phyloP scores from a whole-genome alignment of 495 filamentous ascomycete genomes.

The Bryoglossum gracile region DNA sequence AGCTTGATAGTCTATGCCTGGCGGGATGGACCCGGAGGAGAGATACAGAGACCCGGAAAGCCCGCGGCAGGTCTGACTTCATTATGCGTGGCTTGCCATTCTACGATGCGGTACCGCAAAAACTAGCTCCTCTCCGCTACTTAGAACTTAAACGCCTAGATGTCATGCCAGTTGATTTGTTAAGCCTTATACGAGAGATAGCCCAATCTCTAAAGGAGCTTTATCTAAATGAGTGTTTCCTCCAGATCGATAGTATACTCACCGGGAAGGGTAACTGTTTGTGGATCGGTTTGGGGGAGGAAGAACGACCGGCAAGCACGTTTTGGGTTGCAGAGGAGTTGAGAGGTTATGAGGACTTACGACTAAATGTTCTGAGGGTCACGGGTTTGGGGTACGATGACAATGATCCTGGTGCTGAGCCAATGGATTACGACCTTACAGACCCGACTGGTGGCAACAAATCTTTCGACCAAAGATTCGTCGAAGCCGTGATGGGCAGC shows the following conservation, averaged over 20 bases:
- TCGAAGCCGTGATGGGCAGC: slow-evolving; percentile 19
- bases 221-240: slow-evolving; percentile 23
- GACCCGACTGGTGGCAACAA: slow-evolving; percentile 12
- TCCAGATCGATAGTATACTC: slow-evolving; percentile 11
- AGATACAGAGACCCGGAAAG: slow-evolving; percentile 12
- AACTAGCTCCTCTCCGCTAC: slow-evolving; percentile 13
- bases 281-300: slow-evolving; percentile 21
- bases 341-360: slow-evolving; percentile 10
- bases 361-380: slow-evolving; percentile 20
- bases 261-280: slow-evolving; percentile 1
- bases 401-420: slow-evolving; percentile 5
- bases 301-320: background rate
- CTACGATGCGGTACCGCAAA: background rate
- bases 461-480: slow-evolving; percentile 24
- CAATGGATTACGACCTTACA: slow-evolving; percentile 16
- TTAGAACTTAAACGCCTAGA: slow-evolving; percentile 24
- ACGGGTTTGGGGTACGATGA: slow-evolving; percentile 25
- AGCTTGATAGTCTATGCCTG: slow-evolving; percentile 22
- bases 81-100: slow-evolving; percentile 17
- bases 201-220: slow-evolving; percentile 20
- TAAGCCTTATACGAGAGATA: slow-evolving; percentile 14
- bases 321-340: slow-evolving; percentile 21
- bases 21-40: slow-evolving; percentile 24
- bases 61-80: slow-evolving; percentile 6
- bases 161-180: slow-evolving; percentile 11